Evolutionary conservation across 345 rosid genomes (phyloP), one percentile per base, ranked within the genome.

Genomic region (Cardamine chenopodiifolia): DNA sequence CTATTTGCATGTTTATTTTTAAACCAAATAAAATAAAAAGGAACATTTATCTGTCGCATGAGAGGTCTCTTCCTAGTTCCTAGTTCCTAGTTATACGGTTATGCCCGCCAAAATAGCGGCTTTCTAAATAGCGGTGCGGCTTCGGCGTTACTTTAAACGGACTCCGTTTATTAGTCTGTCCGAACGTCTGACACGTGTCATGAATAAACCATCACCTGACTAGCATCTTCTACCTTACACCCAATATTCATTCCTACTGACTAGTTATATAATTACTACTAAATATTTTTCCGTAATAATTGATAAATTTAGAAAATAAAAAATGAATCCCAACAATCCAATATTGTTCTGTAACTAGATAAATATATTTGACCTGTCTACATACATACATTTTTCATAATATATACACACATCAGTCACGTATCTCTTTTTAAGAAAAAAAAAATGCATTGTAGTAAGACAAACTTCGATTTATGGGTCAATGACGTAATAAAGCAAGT

Each of bases 31-130:
- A 15, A 42, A 14, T 1, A 45, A 45, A 14, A 1, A 32, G 2
- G 49, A 66, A 35, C n/a, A 4, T 49, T 31, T 52, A 68, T 69
- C 65, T 9, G 54, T 76, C 79, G 56, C 75, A 76, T 76, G 79
- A 76, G 75, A 53, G 75, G 79, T 69, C 79, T 53, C 59, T 42
- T 69, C 79, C 57, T 61, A 32, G 9, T 7, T 25, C 32, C 32
- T 29, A 29, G 32, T 52, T 62, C 75, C 58, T 62, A 52, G 14
- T 62, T 52, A 31, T 61, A 49, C 67, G 35, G 45, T 50, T 29
- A 26, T 49, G 73, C 31, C 7, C 31, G 31, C 67, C 20, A 47
- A 59, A 75, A 74, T 68, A 76, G 58, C 79, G 79, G 75, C 75
- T 69, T 42, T 45, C 74, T 31, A 32, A 7, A 14, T 62, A 76